Conservation (phyloP, 2,329 filamentous ascomycete species). For the Sclerotinia borealis region DNA sequence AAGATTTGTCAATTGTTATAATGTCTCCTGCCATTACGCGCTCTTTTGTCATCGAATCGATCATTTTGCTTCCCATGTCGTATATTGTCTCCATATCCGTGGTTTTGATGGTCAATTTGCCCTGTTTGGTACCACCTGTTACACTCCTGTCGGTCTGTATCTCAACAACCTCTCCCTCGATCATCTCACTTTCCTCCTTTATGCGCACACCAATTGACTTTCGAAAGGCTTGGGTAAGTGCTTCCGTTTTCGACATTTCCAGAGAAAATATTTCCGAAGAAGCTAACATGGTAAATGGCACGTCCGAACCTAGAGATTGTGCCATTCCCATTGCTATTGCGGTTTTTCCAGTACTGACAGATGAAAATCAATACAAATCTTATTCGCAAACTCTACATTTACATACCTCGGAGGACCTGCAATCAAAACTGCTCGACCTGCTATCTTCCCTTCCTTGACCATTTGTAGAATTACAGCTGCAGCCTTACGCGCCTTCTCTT, state of each 20-base stretch:
- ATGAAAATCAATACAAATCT: slow-evolving; percentile 9
- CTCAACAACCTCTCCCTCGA: slow-evolving; percentile 97
- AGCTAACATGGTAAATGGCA: slow-evolving; percentile 92
- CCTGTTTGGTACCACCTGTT: slow-evolving; percentile 94
- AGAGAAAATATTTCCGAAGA: slow-evolving; percentile 97
- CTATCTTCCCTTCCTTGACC: slow-evolving; percentile 99
- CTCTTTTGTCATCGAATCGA: slow-evolving; percentile 98
- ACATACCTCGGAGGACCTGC: slow-evolving; percentile 78
- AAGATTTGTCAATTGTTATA: slow-evolving; percentile 97
- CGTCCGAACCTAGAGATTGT: slow-evolving; percentile 87
- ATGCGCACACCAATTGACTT: slow-evolving; percentile 98
- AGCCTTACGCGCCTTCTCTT: slow-evolving; percentile 93
- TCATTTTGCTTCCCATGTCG: slow-evolving; percentile 99
- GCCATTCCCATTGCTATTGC: slow-evolving; percentile 99
- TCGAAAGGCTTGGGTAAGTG: slow-evolving; percentile 95
- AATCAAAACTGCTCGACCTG: slow-evolving; percentile 87
- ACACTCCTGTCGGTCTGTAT: slow-evolving; percentile 98
- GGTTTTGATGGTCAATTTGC: slow-evolving; percentile 98
- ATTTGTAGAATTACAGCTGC: slow-evolving; percentile 96
- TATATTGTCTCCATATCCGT: slow-evolving; percentile 99
- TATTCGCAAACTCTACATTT: not conserved
- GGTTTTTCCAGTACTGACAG: slow-evolving; percentile 82
- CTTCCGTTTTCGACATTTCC: slow-evolving; percentile 99
- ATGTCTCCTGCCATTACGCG: slow-evolving; percentile 98
- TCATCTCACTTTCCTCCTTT: slow-evolving; percentile 98